These are phyloP conservation scores for Syzygium syzygioides DNA, from an alignment of 441 rosid genomes.

Conservation along the genomic window DNA sequence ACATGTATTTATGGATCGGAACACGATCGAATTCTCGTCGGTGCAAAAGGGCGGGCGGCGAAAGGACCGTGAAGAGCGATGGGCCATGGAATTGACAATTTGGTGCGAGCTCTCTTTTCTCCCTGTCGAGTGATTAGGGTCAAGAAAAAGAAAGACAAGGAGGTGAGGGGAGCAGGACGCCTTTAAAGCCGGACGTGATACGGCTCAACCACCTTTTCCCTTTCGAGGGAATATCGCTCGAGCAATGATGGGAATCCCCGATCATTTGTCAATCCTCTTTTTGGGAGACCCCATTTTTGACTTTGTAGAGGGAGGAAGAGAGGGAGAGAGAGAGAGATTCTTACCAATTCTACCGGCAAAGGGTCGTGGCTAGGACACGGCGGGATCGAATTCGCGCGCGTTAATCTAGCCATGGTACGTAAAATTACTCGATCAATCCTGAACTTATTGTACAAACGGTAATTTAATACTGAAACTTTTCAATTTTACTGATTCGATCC, in stretches of 20 bases:
- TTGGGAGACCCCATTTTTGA: not conserved
- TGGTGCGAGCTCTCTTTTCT: not conserved
- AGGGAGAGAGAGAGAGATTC: not conserved
- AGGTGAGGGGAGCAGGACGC: not conserved
- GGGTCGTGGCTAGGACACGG: not conserved
- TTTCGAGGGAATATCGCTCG: not conserved
- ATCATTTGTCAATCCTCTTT: not conserved
- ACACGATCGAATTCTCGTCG: not conserved
- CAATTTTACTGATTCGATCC: not conserved
- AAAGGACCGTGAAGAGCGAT: not conserved
- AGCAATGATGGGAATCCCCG: not conserved
- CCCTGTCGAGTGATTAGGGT: not conserved
- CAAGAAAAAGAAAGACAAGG: not conserved
- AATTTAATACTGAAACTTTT: accelerated
- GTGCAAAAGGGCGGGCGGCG: not conserved
- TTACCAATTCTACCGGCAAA: not conserved
- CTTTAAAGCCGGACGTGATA: not conserved
- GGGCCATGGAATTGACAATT: not conserved
- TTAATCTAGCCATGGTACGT: not conserved
- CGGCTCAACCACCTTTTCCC: not conserved
- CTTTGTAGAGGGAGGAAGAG: not conserved
- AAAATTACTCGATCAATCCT: not conserved
- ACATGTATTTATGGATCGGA: not conserved
- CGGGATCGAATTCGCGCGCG: not conserved
- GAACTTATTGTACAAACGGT: accelerated